A percentile compares a stretch with the other conserved stretches of the same genome.
These are phyloP conservation scores for Friedmanniomyces endolithicus DNA, from an alignment of 495 filamentous ascomycete species.

Conservation along the genomic window DNA sequence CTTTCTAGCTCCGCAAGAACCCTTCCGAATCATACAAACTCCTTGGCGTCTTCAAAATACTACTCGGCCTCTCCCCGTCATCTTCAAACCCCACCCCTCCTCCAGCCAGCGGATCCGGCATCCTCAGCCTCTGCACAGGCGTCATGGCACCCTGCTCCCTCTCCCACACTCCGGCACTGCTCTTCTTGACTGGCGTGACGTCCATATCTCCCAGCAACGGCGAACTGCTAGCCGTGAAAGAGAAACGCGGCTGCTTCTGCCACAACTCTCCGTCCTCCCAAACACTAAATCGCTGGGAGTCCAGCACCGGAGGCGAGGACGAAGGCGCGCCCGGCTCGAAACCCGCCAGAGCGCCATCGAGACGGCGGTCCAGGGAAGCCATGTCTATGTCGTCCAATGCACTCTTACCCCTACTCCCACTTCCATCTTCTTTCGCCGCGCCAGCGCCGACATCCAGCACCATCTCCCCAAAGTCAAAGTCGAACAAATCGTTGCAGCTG, in stretches of 20 bases:
- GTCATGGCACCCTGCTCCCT: background rate
- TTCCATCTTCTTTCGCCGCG: background rate
- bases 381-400: constrained; percentile 18
- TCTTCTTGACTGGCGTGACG: constrained; percentile 8
- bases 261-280: constrained; percentile 25
- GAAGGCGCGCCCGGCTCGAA: constrained; percentile 8
- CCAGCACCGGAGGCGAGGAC: background rate
- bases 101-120: background rate
- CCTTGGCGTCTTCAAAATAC: constrained; percentile 18
- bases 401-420: background rate
- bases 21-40: constrained; percentile 35
- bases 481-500: constrained; percentile 9
- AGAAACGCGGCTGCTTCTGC: constrained; percentile 2
- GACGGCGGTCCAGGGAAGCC: background rate
- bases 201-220: background rate
- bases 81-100: background rate
- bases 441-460: background rate
- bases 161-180: background rate
- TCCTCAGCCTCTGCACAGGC: constrained; percentile 2
- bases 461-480: constrained; percentile 12
- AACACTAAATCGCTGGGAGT: constrained; percentile 4
- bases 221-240: background rate
- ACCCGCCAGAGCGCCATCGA: constrained; percentile 16
- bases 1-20: constrained; percentile 35
- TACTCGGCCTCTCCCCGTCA: constrained; percentile 2